Conservation (phyloP, 345 rosid genomes). For the Brassica rapa region DNA sequence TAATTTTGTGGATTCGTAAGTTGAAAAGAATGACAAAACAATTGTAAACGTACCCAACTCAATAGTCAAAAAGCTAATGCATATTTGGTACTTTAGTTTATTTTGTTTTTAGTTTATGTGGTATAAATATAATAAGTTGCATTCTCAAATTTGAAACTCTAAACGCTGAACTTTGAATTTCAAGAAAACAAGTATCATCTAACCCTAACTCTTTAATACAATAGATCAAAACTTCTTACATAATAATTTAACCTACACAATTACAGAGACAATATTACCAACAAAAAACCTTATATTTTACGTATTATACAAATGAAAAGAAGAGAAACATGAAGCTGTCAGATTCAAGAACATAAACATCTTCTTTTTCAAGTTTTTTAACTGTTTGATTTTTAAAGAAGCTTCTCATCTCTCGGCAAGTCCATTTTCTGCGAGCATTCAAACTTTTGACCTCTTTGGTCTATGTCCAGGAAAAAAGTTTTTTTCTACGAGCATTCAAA, state of each 20-base stretch:
- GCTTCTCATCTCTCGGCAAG: constrained; percentile 66
- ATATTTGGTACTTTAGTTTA: too few species aligned
- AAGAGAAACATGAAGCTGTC: background rate
- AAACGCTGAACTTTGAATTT: background rate
- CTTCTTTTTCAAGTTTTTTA: constrained; percentile 52
- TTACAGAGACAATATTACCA: constrained; percentile 11
- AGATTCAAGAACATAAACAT: too few species aligned
- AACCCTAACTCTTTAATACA: constrained; percentile 23
- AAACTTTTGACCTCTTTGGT: constrained; percentile 82
- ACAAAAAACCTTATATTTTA: constrained; percentile 14
- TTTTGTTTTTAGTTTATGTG: too few species aligned
- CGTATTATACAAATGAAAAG: constrained; percentile 54
- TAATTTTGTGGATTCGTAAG: background rate
- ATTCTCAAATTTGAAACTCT: constrained; percentile 2
- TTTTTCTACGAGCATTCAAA: too few species aligned
- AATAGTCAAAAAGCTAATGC: too few species aligned
- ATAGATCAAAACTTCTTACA: constrained; percentile 16
- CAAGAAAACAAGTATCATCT: constrained; percentile 1
- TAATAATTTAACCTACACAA: background rate
- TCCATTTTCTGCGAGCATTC: constrained; percentile 97
- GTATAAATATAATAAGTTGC: background rate
- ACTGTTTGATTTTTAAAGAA: constrained; percentile 59
- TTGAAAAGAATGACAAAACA: background rate
- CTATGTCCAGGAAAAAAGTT: constrained; percentile 52
- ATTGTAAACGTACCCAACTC: background rate